Base-by-base conservation (phyloP, 2,329 filamentous ascomycete genomes). In the Ceratocystis smalleyi region DNA sequence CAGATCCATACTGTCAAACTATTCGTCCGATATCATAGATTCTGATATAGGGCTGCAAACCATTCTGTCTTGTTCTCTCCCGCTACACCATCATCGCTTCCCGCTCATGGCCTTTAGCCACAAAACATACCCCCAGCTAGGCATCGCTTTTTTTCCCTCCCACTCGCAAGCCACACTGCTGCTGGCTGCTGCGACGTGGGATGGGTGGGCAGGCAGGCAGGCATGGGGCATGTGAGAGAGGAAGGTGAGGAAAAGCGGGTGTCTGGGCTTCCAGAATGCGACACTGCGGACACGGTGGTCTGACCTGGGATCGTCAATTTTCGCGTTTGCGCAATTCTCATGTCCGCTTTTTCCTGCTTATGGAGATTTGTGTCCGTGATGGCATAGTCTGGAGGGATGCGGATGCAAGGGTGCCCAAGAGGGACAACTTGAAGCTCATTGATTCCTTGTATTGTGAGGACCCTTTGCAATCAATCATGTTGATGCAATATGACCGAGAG, bases 331-430 rank as follows among this genome's bases (percentile, higher is more conserved):
- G 8, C 51, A 55, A 55, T 57, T 35, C 54, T 54, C 22, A 2
- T 6, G 49, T 54, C 24, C 24, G 12, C 49, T 54, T 57, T 51
- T 51, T 51, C 47, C 47, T 27, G 15, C 47, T 27, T 51, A 24
- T 15, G 47, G 47, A 22, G 22, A 27, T 27, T 27, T 4, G 15
- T 54, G 10, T 54, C 12, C 19, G 12, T 57, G 54, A n/a, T 17
- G 2, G 7, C 15, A 57, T 8, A n/a, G 8, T 40, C 35, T 30
- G 54, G n/a, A n/a, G 10, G 54, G 17, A 57, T 57, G 24, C n/a
- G 3, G 54, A 57, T 57, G 54, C 54, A 57, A 57, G 27, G 27
- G 54, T 57, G 54, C 54, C 54, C 27, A 57, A 57, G 54, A 57
- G 54, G 54, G 54, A 35, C 49, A 24, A 5, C 5, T 17, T 6